Conservation (phyloP, 768 basidiomycete genomes). For the Fistulinella prunicolor region DNA sequence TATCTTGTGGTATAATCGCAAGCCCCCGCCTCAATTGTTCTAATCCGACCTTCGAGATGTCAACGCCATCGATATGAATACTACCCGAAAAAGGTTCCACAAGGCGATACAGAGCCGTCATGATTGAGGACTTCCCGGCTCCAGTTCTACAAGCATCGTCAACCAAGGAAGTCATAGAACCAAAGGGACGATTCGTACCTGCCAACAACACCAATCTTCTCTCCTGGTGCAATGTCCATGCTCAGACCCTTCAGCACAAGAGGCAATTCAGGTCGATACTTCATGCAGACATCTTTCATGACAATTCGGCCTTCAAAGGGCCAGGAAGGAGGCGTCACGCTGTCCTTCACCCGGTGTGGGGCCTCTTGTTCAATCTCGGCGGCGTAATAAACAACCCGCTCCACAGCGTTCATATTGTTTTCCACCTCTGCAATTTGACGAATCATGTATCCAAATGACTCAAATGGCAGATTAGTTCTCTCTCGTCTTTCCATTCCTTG, state of each 20-base stretch:
- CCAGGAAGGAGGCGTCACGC: constrained; percentile 63
- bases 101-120: constrained; percentile 83
- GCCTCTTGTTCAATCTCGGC: constrained; percentile 80
- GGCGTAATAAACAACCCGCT: constrained; percentile 84
- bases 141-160: constrained; percentile 52
- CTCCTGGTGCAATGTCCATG: constrained; percentile 67
- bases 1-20: constrained; percentile 83
- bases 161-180: not conserved
- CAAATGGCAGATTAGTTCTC: constrained; percentile 1
- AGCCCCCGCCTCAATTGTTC: constrained; percentile 64
- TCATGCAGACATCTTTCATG: constrained; percentile 72
- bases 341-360: constrained; percentile 60
- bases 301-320: constrained; percentile 71
- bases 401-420: constrained; percentile 92
- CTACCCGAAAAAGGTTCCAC: constrained; percentile 79
- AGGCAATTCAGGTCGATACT: constrained; percentile 86
- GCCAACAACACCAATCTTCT: constrained; percentile 92
- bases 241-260: constrained; percentile 77
- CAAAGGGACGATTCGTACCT: constrained; percentile 32
- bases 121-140: constrained; percentile 87
- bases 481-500: not conserved
- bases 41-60: constrained; percentile 79
- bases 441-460: constrained; percentile 72
- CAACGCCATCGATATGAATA: constrained; percentile 78
- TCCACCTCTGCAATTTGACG: constrained; percentile 83